phyloP scores from a whole-genome alignment of 2,329 filamentous ascomycete species.

The Colletotrichum ledebouriae region DNA sequence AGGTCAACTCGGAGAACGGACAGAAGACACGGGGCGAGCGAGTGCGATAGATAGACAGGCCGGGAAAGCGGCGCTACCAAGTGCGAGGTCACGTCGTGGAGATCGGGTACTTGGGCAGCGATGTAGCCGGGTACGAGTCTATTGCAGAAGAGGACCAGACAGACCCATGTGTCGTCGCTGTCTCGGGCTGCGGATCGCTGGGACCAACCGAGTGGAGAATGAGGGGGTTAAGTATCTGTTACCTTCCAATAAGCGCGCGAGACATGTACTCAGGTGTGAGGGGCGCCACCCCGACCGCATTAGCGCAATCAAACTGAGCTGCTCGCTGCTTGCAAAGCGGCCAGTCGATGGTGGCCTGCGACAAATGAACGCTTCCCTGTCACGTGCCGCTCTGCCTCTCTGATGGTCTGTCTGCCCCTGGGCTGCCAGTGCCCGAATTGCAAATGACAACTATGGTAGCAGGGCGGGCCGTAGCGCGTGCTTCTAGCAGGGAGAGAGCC shows the following conservation, averaged over 20 bases:
- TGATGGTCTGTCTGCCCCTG: too few relatives aligned
- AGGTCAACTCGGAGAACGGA: conserved; percentile 31
- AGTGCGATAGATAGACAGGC: conserved; percentile 29
- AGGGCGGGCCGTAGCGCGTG: background rate
- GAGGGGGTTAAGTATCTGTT: conserved; percentile 24
- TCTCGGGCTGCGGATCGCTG: conserved; percentile 12
- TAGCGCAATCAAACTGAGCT: conserved; percentile 42
- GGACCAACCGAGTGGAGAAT: conserved; percentile 22
- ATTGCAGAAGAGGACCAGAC: conserved; percentile 19
- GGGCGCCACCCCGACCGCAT: conserved; percentile 35
- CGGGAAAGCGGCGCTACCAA: conserved; percentile 33
- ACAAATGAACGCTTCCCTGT: conserved; percentile 20
- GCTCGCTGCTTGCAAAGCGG: conserved; percentile 19
- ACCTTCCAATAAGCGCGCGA: conserved; percentile 6
- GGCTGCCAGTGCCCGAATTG: too few relatives aligned
- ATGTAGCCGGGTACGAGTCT: conserved; percentile 29
- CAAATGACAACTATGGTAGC: background rate
- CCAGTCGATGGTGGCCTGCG: conserved; percentile 32
- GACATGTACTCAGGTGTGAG: conserved; percentile 1
- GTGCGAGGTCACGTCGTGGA: conserved; percentile 35
- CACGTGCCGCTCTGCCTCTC: conserved; percentile 24
- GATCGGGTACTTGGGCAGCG: conserved; percentile 31
- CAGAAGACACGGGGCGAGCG: conserved; percentile 31
- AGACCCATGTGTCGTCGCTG: conserved; percentile 18
- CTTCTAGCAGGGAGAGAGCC: background rate